Conservation (phyloP, 345 rosid species). For the Dimocarpus longan region DNA sequence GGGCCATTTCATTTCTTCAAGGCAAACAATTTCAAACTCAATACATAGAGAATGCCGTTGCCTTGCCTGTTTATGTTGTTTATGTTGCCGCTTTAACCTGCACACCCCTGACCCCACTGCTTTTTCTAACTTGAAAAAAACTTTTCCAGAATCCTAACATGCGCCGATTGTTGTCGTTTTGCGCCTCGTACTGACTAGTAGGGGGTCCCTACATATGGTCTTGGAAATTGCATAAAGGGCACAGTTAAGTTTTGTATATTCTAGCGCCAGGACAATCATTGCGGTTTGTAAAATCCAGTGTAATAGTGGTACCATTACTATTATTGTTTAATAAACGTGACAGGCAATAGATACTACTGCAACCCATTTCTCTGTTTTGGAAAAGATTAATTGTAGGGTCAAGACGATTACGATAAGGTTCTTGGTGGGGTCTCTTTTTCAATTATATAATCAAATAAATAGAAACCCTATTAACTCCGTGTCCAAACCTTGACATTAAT, state of each 20-base stretch:
- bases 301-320: neutral
- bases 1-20: neutral
- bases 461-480: neutral
- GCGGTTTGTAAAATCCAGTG: conserved; percentile 5
- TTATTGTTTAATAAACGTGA: neutral
- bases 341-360: no score
- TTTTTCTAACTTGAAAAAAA: neutral
- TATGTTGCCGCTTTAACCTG: neutral
- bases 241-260: neutral
- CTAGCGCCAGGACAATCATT: conserved; percentile 8
- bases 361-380: neutral
- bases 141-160: neutral
- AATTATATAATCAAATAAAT: neutral
- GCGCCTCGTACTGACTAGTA: conserved; percentile 11
- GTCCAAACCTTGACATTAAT: conserved; percentile 20
- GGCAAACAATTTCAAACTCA: neutral
- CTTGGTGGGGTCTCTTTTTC: neutral
- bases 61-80: neutral
- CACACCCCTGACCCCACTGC: neutral
- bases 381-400: neutral
- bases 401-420: neutral
- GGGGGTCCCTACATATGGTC: neutral
- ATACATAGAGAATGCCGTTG: conserved; percentile 5
- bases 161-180: conserved; percentile 10
- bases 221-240: conserved; percentile 18